A percentile compares a stretch with the other conserved stretches of the same genome.
These are phyloP conservation scores for Drechslera avenae DNA, from an alignment of 2,329 filamentous ascomycete genomes.

Conservation along the genomic window DNA sequence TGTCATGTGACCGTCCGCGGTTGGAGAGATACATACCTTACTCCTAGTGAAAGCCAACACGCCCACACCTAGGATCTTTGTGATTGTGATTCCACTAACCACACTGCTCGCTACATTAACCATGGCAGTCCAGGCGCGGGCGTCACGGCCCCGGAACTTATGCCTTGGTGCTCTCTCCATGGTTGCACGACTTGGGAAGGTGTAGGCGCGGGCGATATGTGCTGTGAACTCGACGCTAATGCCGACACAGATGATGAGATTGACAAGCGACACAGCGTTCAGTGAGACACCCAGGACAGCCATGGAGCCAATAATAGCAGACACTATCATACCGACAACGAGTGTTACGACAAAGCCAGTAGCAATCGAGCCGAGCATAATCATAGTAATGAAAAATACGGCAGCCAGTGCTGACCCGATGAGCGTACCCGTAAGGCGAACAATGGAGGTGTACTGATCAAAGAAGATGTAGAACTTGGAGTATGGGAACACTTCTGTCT, in stretches of 20 bases:
- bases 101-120: constrained; percentile 95
- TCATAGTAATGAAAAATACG: constrained; percentile 78
- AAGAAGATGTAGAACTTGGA: constrained; percentile 99
- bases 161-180: constrained; percentile 76
- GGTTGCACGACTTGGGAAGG: constrained; percentile 82
- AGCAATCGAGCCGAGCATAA: constrained; percentile 80
- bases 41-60: constrained; percentile 93
- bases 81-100: constrained; percentile 94
- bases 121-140: constrained; percentile 87
- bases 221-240: constrained; percentile 98
- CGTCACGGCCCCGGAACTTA: constrained; percentile 79
- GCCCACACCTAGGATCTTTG: constrained; percentile 88
- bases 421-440: constrained; percentile 76
- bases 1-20: no score
- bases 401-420: constrained; percentile 83
- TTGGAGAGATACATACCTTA: constrained; percentile 57
- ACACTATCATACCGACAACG: constrained; percentile 90
- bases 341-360: constrained; percentile 83
- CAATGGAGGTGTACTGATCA: constrained; percentile 90
- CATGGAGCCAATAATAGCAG: constrained; percentile 96
- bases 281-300: constrained; percentile 84
- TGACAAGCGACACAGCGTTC: constrained; percentile 94
- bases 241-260: constrained; percentile 94
- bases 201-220: constrained; percentile 93
- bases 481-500: constrained; percentile 90